These are phyloP conservation scores for Fraxinus floribunda DNA, from an alignment of 305 asterid species.

Conservation along the genomic window DNA sequence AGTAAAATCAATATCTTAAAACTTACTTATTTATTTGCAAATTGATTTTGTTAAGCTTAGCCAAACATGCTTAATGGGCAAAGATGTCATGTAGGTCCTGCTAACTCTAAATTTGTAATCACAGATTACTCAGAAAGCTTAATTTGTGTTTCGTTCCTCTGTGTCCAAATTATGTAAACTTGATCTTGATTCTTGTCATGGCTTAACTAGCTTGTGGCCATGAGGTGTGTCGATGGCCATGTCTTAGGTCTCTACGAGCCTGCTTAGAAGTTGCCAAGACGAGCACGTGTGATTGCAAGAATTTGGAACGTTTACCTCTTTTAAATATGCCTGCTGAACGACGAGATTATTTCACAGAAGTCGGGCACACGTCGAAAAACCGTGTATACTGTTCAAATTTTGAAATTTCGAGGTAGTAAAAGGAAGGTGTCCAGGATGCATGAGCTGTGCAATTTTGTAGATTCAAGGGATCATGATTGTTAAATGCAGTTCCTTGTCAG, in stretches of 20 bases:
- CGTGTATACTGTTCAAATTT: background rate
- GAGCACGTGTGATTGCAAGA: background rate
- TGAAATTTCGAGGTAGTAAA: background rate
- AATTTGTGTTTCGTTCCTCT: background rate
- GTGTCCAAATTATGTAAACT: background rate
- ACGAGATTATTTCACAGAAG: background rate
- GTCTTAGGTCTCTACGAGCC: constrained; percentile 71
- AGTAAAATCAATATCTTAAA: background rate
- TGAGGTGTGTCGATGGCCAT: constrained; percentile 69
- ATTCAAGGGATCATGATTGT: background rate
- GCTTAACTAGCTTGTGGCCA: constrained; percentile 54
- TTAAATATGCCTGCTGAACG: background rate
- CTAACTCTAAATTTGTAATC: background rate
- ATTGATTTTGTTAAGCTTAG: background rate
- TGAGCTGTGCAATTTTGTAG: constrained; percentile 1
- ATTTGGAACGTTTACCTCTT: background rate
- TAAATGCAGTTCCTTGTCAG: background rate
- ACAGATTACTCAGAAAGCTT: background rate
- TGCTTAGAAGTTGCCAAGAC: constrained; percentile 22
- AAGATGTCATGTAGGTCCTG: background rate
- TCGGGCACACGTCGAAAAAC: background rate
- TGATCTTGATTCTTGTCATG: background rate
- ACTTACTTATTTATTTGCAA: background rate
- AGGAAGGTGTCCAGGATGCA: background rate
- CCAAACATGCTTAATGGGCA: background rate